phyloP scores from a whole-genome alignment of 768 basidiomycete genomes.

The Crucibulum laeve region DNA sequence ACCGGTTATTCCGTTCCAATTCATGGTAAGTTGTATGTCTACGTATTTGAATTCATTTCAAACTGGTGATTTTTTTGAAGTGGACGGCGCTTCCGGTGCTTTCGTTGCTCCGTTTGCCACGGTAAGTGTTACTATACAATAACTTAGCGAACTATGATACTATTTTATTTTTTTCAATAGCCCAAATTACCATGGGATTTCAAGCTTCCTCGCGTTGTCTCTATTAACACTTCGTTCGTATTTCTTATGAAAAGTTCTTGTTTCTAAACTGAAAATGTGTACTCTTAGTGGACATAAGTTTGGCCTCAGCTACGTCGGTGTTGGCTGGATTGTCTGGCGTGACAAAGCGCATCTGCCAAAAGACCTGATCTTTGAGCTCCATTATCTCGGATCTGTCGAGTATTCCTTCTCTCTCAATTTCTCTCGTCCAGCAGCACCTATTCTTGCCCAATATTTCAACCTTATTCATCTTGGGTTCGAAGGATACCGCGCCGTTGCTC shows the following conservation, averaged over 20 bases:
- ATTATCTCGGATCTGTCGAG: constrained; percentile 54
- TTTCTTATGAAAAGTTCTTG: background rate
- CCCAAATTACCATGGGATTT: constrained; percentile 63
- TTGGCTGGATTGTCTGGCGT: constrained; percentile 72
- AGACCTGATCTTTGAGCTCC: constrained; percentile 69
- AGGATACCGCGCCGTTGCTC: constrained; percentile 46
- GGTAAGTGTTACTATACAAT: constrained; percentile 12
- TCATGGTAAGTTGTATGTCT: constrained; percentile 49
- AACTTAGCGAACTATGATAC: constrained; percentile 17
- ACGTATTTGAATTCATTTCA: background rate
- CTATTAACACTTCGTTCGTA: constrained; percentile 51
- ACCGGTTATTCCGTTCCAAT: constrained; percentile 62
- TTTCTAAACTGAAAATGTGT: background rate
- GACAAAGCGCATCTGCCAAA: constrained; percentile 62
- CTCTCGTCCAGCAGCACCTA: constrained; percentile 58
- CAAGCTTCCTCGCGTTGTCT: constrained; percentile 55
- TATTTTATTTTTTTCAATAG: constrained; percentile 19
- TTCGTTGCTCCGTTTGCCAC: constrained; percentile 64
- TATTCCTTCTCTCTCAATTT: constrained; percentile 74
- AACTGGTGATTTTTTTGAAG: constrained; percentile 38
- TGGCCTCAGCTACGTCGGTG: constrained; percentile 50
- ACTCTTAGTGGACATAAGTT: constrained; percentile 60
- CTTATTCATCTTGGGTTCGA: constrained; percentile 56
- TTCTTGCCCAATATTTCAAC: constrained; percentile 63
- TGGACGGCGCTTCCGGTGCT: constrained; percentile 65